These are phyloP conservation scores for Butyriboletus appendiculatus DNA, from an alignment of 1,284 basidiomycete genomes.

Conservation along the genomic window DNA sequence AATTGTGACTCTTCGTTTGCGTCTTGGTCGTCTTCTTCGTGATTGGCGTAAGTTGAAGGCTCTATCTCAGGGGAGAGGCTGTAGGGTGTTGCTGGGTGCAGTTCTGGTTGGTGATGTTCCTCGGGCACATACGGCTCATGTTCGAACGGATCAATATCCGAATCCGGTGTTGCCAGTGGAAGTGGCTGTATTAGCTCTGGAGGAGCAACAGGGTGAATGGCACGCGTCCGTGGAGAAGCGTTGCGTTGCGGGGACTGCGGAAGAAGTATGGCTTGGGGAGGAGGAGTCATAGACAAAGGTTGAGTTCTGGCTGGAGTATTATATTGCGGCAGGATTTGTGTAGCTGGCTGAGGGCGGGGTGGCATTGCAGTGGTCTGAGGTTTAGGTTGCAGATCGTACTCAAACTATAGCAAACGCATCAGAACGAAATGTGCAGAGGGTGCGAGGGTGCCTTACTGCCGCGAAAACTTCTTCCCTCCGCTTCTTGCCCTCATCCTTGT, in stretches of 20 bases:
- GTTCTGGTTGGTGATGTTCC: conserved; percentile 10
- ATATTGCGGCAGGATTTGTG: conserved; percentile 11
- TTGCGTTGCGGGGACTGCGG: conserved; percentile 9
- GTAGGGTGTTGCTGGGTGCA: conserved; percentile 27
- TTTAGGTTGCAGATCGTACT: conserved; percentile 44
- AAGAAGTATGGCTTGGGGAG: conserved; percentile 14
- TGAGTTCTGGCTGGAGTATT: conserved; percentile 4
- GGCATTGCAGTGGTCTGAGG: conserved; percentile 15
- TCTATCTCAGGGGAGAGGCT: conserved; percentile 30
- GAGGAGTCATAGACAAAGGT: conserved; percentile 14
- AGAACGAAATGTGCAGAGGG: conserved; percentile 4
- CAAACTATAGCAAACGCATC: conserved; percentile 36
- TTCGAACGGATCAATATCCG: conserved; percentile 40
- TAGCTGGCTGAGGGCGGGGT: conserved; percentile 11
- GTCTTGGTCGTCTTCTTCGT: conserved; percentile 43
- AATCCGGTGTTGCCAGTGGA: conserved; percentile 24
- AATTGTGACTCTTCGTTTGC: conserved; percentile 44
- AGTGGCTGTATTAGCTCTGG: conserved; percentile 18
- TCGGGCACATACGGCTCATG: conserved; percentile 34
- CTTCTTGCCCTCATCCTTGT: conserved; percentile 68
- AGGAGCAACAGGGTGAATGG: conserved; percentile 8
- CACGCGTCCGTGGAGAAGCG: conserved; percentile 8
- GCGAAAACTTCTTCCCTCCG: conserved; percentile 69
- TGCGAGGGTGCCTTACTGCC: conserved; percentile 52
- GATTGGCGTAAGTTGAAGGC: not conserved